Base-by-base conservation (phyloP, 805 yeast genomes). In the Zygoascus tannicola region DNA sequence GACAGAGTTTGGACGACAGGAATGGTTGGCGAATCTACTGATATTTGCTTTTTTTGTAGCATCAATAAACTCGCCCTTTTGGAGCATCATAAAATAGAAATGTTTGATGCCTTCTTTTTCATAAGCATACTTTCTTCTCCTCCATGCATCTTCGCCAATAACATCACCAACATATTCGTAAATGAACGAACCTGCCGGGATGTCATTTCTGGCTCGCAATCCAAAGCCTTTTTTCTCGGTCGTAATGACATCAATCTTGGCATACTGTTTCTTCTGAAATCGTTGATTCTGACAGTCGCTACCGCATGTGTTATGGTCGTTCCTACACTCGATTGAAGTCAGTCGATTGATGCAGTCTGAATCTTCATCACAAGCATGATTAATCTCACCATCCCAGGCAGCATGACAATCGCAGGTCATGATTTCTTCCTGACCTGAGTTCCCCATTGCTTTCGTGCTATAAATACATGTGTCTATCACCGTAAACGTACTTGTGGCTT, bases 91-190 rank as follows among this genome's bases (percentile, higher is more conserved):
- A 63, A 88, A 88, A 64, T 88, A 88, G 55, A 88, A 88, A 63
- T 88, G 97, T 60, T 76, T 77, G 49, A 80, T 69, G 4, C 80
- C 76, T 55, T 73, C 73, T 32, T 68, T 64, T 56, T 83, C 94
- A 61, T 90, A 90, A 36, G 73, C 74, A 35, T 76, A 67, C 81
- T 81, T 83, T 48, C 96, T 73, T 40, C 69, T 69, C 41, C 85
- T 70, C 61, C 88, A 92, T n/a, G 76, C 67, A 16, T 67, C 64
- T 56, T 86, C 94, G 59, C 83, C 88, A 30, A 90, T 81, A 32
- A 90, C 94, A 62, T 90, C 97, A 36, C 98, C 98, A 40, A 84
- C 77, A 64, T 90, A 90, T 65, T 90, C 98, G 64, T 84, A 85
- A 36, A 90, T 75, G 58, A 90, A 87, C n/a, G 76, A 68, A 44